Evolutionary conservation across 2,329 filamentous ascomycete species (phyloP).

Genomic region (Exophiala sp.): DNA sequence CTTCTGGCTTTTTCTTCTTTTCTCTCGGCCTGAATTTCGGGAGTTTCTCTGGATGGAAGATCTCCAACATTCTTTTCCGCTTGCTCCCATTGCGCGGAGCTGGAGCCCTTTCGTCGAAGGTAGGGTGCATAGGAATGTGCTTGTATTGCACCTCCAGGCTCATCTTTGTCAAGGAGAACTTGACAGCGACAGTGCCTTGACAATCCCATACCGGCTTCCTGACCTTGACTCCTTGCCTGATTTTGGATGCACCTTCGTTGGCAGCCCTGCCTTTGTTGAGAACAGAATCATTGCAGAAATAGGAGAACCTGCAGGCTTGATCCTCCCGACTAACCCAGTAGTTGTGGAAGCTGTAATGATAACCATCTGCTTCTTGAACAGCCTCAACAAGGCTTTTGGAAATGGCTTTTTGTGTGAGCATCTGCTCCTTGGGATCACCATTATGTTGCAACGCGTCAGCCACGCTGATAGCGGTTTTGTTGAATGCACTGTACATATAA

Average conservation of each 20-base stretch:
- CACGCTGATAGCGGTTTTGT: constrained; percentile 24
- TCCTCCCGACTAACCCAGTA: constrained; percentile 27
- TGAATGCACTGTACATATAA: constrained; percentile 19
- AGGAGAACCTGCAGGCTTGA: constrained; percentile 26
- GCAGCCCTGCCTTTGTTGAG: constrained; percentile 27
- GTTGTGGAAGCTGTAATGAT: constrained; percentile 28
- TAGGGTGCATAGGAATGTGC: constrained; percentile 26
- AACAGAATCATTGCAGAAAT: constrained; percentile 27
- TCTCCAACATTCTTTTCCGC: constrained; percentile 21
- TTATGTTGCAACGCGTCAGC: constrained; percentile 21
- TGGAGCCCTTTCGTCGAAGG: constrained; percentile 26
- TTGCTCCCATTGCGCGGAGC: constrained; percentile 21
- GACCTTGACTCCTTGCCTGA: constrained; percentile 16
- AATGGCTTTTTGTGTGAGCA: constrained; percentile 23
- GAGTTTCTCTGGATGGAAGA: constrained; percentile 24
- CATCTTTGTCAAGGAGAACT: constrained; percentile 27
- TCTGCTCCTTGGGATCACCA: constrained; percentile 20
- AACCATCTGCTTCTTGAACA: constrained; percentile 21
- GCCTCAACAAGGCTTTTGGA: constrained; percentile 23
- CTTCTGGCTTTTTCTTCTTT: constrained; percentile 8
- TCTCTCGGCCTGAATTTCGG: constrained; percentile 6
- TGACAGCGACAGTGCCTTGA: constrained; percentile 22
- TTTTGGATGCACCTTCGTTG: constrained; percentile 20
- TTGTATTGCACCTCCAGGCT: constrained; percentile 26
- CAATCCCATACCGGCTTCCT: constrained; percentile 27